These are phyloP conservation scores for Metschnikowia baotianmanensis DNA, from an alignment of 805 yeast genomes.

Conservation along the genomic window DNA sequence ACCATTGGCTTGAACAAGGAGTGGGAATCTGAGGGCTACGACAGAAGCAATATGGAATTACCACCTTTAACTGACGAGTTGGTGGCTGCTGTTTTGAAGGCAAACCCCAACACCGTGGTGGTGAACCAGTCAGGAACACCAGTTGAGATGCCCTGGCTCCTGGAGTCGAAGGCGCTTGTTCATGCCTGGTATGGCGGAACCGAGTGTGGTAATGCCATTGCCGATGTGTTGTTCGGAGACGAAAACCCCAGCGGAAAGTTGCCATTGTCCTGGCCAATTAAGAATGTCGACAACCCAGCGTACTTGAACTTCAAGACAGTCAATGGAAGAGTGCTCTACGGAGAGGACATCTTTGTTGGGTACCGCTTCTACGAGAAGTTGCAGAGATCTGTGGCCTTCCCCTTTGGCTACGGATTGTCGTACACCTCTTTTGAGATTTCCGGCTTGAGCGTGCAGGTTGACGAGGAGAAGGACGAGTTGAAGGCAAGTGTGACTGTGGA, in stretches of 20 bases:
- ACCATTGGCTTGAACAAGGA: slow-evolving; percentile 28
- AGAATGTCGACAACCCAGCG: slow-evolving; percentile 27
- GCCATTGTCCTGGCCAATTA: slow-evolving; percentile 25
- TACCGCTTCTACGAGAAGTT: slow-evolving; percentile 32
- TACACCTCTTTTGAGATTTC: slow-evolving; percentile 28
- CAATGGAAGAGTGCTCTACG: slow-evolving; percentile 32
- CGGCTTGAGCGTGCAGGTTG: slow-evolving; percentile 17
- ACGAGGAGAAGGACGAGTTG: slow-evolving; percentile 18
- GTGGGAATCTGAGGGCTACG: slow-evolving; percentile 34
- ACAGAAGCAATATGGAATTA: slow-evolving; percentile 28
- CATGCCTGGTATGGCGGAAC: slow-evolving; percentile 40
- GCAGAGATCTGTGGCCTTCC: slow-evolving; percentile 27
- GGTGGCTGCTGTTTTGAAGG: slow-evolving; percentile 25
- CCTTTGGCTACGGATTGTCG: slow-evolving; percentile 34
- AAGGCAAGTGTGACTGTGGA: slow-evolving; percentile 20
- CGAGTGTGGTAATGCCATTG: slow-evolving; percentile 32
- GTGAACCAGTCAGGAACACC: slow-evolving; percentile 37
- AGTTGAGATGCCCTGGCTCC: slow-evolving; percentile 31
- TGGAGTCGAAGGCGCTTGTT: slow-evolving; percentile 23
- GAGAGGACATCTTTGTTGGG: slow-evolving; percentile 34
- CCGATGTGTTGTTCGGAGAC: slow-evolving; percentile 34
- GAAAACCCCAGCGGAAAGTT: slow-evolving; percentile 32
- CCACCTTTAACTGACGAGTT: slow-evolving; percentile 28
- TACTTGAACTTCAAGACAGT: slow-evolving; percentile 29
- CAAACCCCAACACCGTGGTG: slow-evolving; percentile 29